Evolutionary conservation across 768 basidiomycete species (phyloP).

Genomic region (Symmetrospora coprosmae): DNA sequence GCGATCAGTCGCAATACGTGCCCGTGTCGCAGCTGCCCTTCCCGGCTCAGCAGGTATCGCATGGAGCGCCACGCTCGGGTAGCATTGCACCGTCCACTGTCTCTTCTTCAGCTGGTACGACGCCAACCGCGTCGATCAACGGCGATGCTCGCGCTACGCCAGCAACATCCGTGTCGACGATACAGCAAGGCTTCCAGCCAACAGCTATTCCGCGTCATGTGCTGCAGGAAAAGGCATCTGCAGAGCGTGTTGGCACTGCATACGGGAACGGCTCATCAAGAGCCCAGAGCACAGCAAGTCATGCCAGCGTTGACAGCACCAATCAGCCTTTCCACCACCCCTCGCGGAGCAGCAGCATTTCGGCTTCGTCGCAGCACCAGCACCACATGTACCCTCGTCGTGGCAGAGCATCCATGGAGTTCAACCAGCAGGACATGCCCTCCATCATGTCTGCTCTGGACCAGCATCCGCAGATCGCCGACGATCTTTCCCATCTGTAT

Average conservation of each 20-base stretch:
- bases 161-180: too few species aligned
- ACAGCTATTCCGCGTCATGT: too few species aligned
- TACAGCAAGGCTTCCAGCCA: too few species aligned
- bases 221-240: too few species aligned
- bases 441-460: conserved; percentile 10
- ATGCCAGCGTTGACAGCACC: conserved; percentile 1
- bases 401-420: too few species aligned
- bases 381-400: neutral
- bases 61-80: neutral
- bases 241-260: too few species aligned
- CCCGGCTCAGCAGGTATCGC: neutral
- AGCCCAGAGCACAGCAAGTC: neutral
- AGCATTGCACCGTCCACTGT: neutral
- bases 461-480: neutral
- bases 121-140: conserved; percentile 7
- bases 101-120: neutral
- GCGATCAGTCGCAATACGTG: too few species aligned
- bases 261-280: too few species aligned
- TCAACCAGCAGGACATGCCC: conserved; percentile 7
- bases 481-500: neutral
- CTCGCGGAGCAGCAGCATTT: neutral
- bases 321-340: conserved; percentile 9
- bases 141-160: neutral
- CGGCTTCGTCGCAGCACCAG: neutral
- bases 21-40: neutral